A percentile compares a stretch with the other conserved stretches of the same genome.
phyloP scores from a whole-genome alignment of 225 moss, liverwort and hornwort genomes.

The Rhytidiadelphus loreus region DNA sequence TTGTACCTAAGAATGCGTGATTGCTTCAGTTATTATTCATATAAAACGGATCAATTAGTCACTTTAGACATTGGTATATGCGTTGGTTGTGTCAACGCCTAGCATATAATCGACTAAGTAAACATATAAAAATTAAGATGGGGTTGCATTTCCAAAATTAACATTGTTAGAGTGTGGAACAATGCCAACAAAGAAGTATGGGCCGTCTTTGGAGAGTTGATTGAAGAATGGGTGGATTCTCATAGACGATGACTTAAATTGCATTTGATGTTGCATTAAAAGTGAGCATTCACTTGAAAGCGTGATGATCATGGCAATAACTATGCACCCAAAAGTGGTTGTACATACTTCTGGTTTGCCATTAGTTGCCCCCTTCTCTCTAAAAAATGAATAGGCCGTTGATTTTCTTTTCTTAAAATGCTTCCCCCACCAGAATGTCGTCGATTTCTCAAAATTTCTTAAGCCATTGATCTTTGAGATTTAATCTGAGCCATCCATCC shows the following conservation, averaged over 20 bases:
- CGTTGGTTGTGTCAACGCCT: fast-evolving
- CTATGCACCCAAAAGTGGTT: too few relatives aligned
- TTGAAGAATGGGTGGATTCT: too few relatives aligned
- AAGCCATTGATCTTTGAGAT: too few relatives aligned
- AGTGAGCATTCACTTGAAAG: neutral
- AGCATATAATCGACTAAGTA: neutral
- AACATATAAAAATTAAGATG: neutral
- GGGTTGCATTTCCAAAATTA: neutral
- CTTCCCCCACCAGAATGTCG: too few relatives aligned
- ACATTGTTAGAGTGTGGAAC: neutral
- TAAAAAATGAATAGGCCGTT: too few relatives aligned
- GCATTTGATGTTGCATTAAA: neutral
- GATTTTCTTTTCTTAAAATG: too few relatives aligned
- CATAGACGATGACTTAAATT: neutral
- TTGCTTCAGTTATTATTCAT: neutral
- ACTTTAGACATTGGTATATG: neutral
- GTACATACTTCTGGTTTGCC: too few relatives aligned
- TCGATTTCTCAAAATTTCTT: too few relatives aligned
- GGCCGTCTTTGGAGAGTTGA: neutral
- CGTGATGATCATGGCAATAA: fast-evolving
- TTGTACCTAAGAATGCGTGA: neutral
- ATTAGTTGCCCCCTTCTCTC: too few relatives aligned
- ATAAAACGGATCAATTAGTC: neutral
- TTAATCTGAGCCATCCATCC: too few relatives aligned
- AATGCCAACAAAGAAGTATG: neutral